Evolutionary conservation across 2,329 filamentous ascomycete genomes (phyloP).

Genomic region (Cytospora leucostoma): DNA sequence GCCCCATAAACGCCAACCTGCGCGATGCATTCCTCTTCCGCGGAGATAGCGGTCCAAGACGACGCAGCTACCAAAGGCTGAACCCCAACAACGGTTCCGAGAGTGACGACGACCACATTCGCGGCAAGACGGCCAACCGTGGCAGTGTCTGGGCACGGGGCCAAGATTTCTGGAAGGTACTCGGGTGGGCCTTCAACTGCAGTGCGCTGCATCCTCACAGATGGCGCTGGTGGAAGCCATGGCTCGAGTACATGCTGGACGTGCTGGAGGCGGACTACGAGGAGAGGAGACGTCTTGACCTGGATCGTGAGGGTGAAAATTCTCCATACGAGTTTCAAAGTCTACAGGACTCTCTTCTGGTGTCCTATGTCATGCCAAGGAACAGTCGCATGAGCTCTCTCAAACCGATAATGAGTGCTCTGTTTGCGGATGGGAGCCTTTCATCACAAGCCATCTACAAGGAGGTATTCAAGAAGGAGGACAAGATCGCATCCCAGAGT

Average conservation of each 20-base stretch:
- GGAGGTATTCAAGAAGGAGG: slow-evolving; percentile 70
- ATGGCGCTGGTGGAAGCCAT: slow-evolving; percentile 80
- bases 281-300: slow-evolving; percentile 55
- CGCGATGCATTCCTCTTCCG: slow-evolving; percentile 72
- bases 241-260: slow-evolving; percentile 79
- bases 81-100: slow-evolving; percentile 31
- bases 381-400: slow-evolving; percentile 47
- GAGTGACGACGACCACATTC: slow-evolving; percentile 54
- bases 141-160: slow-evolving; percentile 73
- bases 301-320: slow-evolving; percentile 34
- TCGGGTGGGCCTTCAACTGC: slow-evolving; percentile 94
- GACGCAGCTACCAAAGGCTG: slow-evolving; percentile 34
- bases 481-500: slow-evolving; percentile 46
- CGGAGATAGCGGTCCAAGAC: slow-evolving; percentile 34
- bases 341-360: slow-evolving; percentile 59
- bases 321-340: slow-evolving; percentile 34
- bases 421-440: slow-evolving; percentile 66
- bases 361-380: slow-evolving; percentile 54
- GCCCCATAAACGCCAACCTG: slow-evolving; percentile 70
- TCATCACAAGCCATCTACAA: slow-evolving; percentile 56
- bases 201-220: slow-evolving; percentile 70
- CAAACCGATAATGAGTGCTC: slow-evolving; percentile 62
- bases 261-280: slow-evolving; percentile 72
- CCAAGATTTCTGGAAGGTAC: slow-evolving; percentile 83
- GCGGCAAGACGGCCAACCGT: slow-evolving; percentile 61